Evolutionary conservation across 2,329 filamentous ascomycete species (phyloP), one percentile per base, ranked within the genome.

Genomic region (Hymenoscyphus repandus): DNA sequence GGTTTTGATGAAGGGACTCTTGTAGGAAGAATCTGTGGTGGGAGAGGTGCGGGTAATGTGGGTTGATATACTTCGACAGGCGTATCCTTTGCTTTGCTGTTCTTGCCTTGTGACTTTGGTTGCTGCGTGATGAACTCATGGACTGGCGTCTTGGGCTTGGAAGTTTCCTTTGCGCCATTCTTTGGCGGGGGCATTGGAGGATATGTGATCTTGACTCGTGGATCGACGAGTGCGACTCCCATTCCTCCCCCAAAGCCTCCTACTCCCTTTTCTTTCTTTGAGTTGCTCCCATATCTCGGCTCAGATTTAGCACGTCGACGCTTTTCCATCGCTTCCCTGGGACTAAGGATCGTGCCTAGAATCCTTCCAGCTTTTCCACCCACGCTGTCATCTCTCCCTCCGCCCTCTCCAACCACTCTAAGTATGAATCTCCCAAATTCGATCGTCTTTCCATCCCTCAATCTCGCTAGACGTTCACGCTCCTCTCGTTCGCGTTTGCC

Each of bases 251-350:
- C 22, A 43, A 12, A 32, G 9, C 34, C 34, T 45, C 15, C 32
- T 33, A 10, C 42, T 15, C 40, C 7, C 12, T 27, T 43, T 30
- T 27, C 13, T 18, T 22, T 38, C 44, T 32, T 27, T 31, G 9
- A 13, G 22, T 11, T 17, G 12, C 12, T 13, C 3, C 40, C 20
- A 41, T 40, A 32, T n/a, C 42, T 38, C 13, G 48, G 48, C 46
- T 50, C 48, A 18, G 22, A 33, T n/a, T 31, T 33, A 10, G 48
- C 27, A 5, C 48, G 42, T 17, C 30, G n/a, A 30, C 46, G 48
- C 41, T 50, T 40, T 31, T 50, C 27, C 27, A 45, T 41, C 11
- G 42, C 48, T 30, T 50, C 48, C 20, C 48, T 38, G 9, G 48
- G 48, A 36, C 48, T 50, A 3, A 50, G 17, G 17, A 50, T 45